Evolutionary conservation across 2,329 filamentous ascomycete genomes (phyloP).

Genomic region (Paecilomyces sp.): DNA sequence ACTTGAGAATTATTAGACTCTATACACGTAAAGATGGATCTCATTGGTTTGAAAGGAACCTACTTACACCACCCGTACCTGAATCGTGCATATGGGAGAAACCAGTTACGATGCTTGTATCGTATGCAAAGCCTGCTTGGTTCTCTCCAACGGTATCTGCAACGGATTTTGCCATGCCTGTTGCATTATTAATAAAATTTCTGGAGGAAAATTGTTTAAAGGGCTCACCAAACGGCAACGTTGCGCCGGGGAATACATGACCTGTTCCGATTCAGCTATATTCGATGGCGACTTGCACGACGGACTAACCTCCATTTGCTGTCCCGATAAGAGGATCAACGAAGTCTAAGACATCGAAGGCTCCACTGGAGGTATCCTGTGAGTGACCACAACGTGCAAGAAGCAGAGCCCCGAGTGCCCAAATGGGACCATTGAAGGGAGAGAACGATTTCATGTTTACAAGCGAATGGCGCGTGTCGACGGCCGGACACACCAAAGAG

Average conservation of each 20-base stretch:
- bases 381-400: background rate
- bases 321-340: constrained; percentile 51
- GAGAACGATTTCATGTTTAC: background rate
- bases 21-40: constrained; percentile 1
- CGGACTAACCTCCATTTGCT: constrained; percentile 37
- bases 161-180: constrained; percentile 50
- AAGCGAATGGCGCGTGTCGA: background rate
- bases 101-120: constrained; percentile 43
- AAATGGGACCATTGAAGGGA: background rate
- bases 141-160: constrained; percentile 49
- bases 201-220: background rate
- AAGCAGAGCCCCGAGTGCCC: background rate
- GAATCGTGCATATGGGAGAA: constrained; percentile 49
- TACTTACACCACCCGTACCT: constrained; percentile 41
- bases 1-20: constrained; percentile 18
- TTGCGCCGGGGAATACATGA: constrained; percentile 53
- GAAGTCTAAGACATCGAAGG: constrained; percentile 24
- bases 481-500: background rate
- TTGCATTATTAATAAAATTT: background rate
- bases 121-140: constrained; percentile 51
- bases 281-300: background rate
- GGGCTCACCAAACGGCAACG: constrained; percentile 43
- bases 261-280: constrained; percentile 22
- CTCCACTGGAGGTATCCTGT: background rate
- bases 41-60: background rate